A percentile compares a stretch with the other conserved stretches of the same genome.
phyloP scores from a whole-genome alignment of 2,329 filamentous ascomycete genomes.

The Xylaria sp. region DNA sequence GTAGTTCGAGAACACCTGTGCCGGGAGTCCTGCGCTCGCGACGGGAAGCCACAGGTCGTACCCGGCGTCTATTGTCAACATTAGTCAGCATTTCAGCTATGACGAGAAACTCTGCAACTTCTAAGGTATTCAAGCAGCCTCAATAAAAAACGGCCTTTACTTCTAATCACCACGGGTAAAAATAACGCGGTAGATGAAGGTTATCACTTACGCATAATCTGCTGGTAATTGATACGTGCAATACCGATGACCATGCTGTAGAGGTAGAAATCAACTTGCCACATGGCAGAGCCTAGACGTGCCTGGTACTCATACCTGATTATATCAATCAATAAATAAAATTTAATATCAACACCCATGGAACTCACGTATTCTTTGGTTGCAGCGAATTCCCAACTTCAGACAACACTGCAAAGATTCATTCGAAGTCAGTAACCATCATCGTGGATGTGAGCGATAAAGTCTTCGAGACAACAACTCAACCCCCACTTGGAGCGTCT shows the following conservation, averaged over 20 bases:
- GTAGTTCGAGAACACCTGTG: constrained; percentile 52
- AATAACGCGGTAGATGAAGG: not conserved
- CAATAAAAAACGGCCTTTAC: too few species aligned
- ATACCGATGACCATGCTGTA: constrained; percentile 52
- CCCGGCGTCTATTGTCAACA: constrained; percentile 33
- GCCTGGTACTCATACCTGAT: constrained; percentile 49
- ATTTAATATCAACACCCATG: not conserved
- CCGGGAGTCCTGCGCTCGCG: constrained; percentile 44
- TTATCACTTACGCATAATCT: constrained; percentile 49
- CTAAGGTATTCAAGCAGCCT: not conserved
- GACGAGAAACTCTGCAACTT: not conserved
- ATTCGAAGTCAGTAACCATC: constrained; percentile 4
- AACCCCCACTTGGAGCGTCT: not conserved
- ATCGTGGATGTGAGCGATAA: not conserved
- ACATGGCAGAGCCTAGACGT: constrained; percentile 52
- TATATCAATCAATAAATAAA: not conserved
- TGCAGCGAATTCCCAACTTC: constrained; percentile 53
- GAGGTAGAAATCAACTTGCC: constrained; percentile 54
- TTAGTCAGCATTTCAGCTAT: constrained; percentile 1
- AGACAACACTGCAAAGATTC: constrained; percentile 44
- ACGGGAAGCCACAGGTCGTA: constrained; percentile 41
- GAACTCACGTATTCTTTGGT: constrained; percentile 41
- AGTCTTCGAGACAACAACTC: not conserved
- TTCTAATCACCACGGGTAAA: too few species aligned
- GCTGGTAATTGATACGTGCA: constrained; percentile 53